Base-by-base conservation (phyloP, 2,329 filamentous ascomycete genomes). In the Trichoderma sp. region DNA sequence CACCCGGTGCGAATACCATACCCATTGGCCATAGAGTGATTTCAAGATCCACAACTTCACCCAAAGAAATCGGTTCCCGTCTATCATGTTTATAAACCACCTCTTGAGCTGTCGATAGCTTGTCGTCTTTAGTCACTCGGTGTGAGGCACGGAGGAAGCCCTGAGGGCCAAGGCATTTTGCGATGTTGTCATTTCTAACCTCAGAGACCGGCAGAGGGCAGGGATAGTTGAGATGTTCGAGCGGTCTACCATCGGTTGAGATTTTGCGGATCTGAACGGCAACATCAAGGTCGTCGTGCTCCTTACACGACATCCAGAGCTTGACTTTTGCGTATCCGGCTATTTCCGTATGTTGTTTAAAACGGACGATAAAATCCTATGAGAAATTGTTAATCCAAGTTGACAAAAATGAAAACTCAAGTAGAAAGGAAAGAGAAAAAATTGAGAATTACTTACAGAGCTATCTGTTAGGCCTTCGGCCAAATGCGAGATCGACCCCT, bases 121-220 rank as follows among this genome's bases (percentile, higher is more conserved):
- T 6, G 16, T 16, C 14, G 6, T 39, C 37, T 6, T 39, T 39
- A 5, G 37, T 39, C 37, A 39, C 37, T 16, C 37, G 37, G 37
- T 39, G 37, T 39, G 37, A 39, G 14, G 37, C 37, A 16, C 37
- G 37, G 14, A 39, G 37, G 37, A 39, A 39, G 2, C 37, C 37
- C 3, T 58, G 55, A 16, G 55, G 55, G 1, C 32, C 55, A 37
- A 58, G 55, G n/a, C 55, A 58, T 30, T 58, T 58, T 24, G 55
- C 55, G 14, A 59, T 59, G 30, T 59, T 59, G n/a, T 59, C 55
- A 26, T 59, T 59, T 59, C 55, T 24, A 13, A 59, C 55, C 34
- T 59, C 34, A 28, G 30, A 37, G 13, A 39, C 55, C 14, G 55
- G 55, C 8, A 59, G 13, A 5, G 55, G 55, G n/a, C 32, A 59